Evolutionary conservation across 1,139 yeast species (phyloP), one percentile per base, ranked within the genome.

Genomic region (Candida labiduridarum): DNA sequence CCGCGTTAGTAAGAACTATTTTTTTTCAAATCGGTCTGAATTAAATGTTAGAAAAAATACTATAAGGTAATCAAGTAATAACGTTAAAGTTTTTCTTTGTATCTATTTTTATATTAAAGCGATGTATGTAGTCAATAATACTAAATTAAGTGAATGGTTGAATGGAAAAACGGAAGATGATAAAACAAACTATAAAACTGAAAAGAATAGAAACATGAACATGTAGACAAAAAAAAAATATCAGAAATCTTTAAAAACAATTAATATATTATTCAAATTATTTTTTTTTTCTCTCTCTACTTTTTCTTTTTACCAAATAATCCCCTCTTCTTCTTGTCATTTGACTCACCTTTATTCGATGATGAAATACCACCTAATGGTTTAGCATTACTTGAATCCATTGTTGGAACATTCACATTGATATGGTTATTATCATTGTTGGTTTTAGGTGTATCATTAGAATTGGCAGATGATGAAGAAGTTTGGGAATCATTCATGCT

Each of bases 361-460:
- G 55, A 53, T 4, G 65, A 56, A n/a, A 69, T 61, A 0, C 59
- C 65, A 4, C 79, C 79, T 47, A 73, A 63, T 4, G 79, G 79
- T 50, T 71, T 72, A 7, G 69, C 66, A 36, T 53, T 53, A 2
- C 53, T 29, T 22, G 62, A 66, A 14, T 51, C 47, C 6, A 57
- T 36, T 14, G 60, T 57, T 18, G 60, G 46, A 52, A 56, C 44
- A 52, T 50, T 44, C 30, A 46, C 34, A 25, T 22, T 38, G 15
- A 38, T 11, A 8, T 47, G 46, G 8, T 53, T 35, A 39, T 41
- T 18, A 55, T 65, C 71, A 44, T 57, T 56, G 45, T 54, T 57
- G 1, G 74, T 70, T 36, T 59, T 61, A 2, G 75, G 75, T 2
- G 72, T 64, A 27, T 66, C 72, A 40, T 63, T 62, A 4, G 68